phyloP scores from a whole-genome alignment of 768 basidiomycete species.

The Kwoniella sp. region DNA sequence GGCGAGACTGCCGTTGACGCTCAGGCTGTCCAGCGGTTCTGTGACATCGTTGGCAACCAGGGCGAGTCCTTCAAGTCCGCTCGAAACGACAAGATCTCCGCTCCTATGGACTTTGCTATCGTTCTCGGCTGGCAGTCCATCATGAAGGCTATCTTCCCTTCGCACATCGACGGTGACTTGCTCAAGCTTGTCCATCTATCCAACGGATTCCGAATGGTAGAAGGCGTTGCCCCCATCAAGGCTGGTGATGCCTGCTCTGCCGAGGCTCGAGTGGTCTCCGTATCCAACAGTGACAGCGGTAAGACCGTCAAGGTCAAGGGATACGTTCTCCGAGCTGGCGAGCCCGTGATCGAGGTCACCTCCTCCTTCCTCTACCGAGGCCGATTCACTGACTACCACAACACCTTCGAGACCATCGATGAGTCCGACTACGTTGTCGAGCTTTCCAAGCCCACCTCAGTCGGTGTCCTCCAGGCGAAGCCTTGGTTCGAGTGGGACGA shows the following conservation, averaged over 20 bases:
- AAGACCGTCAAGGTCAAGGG: slow-evolving; percentile 71
- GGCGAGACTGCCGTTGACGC: slow-evolving; percentile 81
- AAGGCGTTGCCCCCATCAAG: slow-evolving; percentile 72
- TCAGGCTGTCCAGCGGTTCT: slow-evolving; percentile 77
- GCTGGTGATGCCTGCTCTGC: slow-evolving; percentile 89
- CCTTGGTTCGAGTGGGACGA: slow-evolving; percentile 98
- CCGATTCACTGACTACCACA: slow-evolving; percentile 86
- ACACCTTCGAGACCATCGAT: slow-evolving; percentile 91
- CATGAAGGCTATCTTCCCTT: slow-evolving; percentile 97
- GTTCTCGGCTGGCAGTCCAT: slow-evolving; percentile 99
- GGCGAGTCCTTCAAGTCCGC: slow-evolving; percentile 83
- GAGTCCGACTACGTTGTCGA: slow-evolving; percentile 85
- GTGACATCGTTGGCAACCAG: slow-evolving; percentile 85
- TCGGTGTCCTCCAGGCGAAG: slow-evolving; percentile 91
- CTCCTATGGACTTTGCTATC: slow-evolving; percentile 99
- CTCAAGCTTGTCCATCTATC: slow-evolving; percentile 95
- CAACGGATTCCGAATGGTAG: slow-evolving; percentile 89
- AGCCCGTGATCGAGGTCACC: slow-evolving; percentile 86
- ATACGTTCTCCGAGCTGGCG: slow-evolving; percentile 71
- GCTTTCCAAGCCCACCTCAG: slow-evolving; percentile 71
- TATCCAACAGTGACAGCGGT: slow-evolving; percentile 85
- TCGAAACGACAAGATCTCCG: slow-evolving; percentile 69
- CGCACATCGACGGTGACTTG: slow-evolving; percentile 86
- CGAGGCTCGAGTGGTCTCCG: slow-evolving; percentile 83
- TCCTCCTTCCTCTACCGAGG: slow-evolving; percentile 98